Evolutionary conservation across 371 early-diverging fungal genomes (phyloP).

Genomic region (Rhizomucor miehei): DNA sequence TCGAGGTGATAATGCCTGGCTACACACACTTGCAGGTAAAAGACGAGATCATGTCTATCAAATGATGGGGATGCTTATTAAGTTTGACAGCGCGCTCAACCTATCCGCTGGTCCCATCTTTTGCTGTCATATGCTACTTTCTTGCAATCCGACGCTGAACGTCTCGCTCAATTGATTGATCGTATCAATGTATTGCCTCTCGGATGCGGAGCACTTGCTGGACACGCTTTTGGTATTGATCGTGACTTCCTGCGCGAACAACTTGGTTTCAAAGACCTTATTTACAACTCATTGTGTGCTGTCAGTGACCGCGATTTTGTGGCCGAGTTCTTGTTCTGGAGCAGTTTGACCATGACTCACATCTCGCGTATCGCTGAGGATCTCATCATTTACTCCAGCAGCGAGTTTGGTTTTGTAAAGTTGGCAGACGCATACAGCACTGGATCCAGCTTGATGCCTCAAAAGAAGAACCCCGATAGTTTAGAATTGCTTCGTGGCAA

Average conservation of each 20-base stretch:
- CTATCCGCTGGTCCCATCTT: constrained; percentile 95
- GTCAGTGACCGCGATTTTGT: constrained; percentile 96
- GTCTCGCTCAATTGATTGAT: constrained; percentile 75
- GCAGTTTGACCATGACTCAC: constrained; percentile 86
- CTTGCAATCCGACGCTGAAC: constrained; percentile 85
- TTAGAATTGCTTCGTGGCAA: constrained; percentile 96
- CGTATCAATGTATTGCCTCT: constrained; percentile 86
- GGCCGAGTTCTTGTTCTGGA: constrained; percentile 93
- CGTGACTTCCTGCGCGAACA: constrained; percentile 83
- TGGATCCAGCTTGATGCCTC: constrained; percentile 98
- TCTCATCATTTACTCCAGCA: constrained; percentile 87
- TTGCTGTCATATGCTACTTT: constrained; percentile 86
- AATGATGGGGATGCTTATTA: too few relatives aligned
- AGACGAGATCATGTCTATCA: too few relatives aligned
- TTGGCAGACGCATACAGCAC: constrained; percentile 95
- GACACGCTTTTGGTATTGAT: constrained; percentile 96
- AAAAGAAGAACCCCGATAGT: constrained; percentile 98
- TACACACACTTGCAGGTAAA: constrained; percentile 93
- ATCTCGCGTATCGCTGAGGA: constrained; percentile 93
- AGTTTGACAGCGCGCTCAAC: constrained; percentile 82
- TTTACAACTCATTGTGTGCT: constrained; percentile 87
- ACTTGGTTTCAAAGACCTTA: constrained; percentile 81
- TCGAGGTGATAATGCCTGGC: constrained; percentile 94
- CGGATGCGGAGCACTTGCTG: constrained; percentile 94
- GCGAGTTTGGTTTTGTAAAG: constrained; percentile 91